Base-by-base conservation (phyloP, 495 filamentous ascomycete species). In the Neurospora pannonica region DNA sequence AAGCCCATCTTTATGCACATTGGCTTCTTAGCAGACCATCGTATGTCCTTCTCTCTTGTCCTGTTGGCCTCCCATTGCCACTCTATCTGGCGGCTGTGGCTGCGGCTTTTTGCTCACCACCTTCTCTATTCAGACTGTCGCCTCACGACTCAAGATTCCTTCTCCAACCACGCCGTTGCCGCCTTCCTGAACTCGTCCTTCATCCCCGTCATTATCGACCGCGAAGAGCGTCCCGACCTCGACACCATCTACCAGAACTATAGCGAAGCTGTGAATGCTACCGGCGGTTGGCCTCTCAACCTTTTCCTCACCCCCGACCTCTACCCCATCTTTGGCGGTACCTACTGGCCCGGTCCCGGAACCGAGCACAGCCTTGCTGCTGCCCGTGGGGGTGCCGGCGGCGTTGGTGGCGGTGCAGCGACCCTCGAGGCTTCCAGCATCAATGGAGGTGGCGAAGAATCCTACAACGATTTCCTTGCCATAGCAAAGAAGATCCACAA, bases 181-280 rank as follows among this genome's bases (percentile, higher is more conserved):
- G 83, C 86, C 9, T 87, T 97, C 73, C 88, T 99, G 54, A 99
- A 98, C 83, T 85, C 90, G 72, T 87, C 90, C 69, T 98, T 98
- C 82, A 90, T 99, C 31, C 96, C 96, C 9, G 91, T 99, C 82
- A 92, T 97, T 76, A 88, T 98, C 76, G 96, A 99, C 80, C 90
- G 95, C 38, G 96, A 99, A 81, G 95, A 98, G 81, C 91, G 95
- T 40, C 96, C 97, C 2, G 95, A 98, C 80, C 89, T 98, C 77
- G 96, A 99, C 80, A 91, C 94, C 71, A 94, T 98, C 73, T 99
- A 98, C 81, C 97, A 98, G 92, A 97, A 97, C 83, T 99, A 97
- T 84, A 93, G 97, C 38, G 93, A 97, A 84, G 95, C 95, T 6
- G 95, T 95, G 19, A 97, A 91, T 42, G 94, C 94, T 24, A 94